These are phyloP conservation scores for Orbilia brochopaga DNA, from an alignment of 2,329 filamentous ascomycete genomes.

Conservation along the genomic window DNA sequence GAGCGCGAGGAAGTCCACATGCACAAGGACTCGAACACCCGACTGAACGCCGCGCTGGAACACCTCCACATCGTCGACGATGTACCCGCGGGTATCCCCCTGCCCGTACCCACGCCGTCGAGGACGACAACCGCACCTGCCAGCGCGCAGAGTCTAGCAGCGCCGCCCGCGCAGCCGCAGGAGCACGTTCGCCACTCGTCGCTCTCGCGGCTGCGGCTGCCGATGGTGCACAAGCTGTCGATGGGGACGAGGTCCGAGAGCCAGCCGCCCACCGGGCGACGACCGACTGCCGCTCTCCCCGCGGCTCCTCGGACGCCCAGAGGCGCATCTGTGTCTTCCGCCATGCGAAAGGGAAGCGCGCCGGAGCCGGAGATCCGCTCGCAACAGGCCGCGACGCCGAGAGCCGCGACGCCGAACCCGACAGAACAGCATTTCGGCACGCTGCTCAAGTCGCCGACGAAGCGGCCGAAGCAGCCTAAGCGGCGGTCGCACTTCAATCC, in stretches of 20 bases:
- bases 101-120: conserved; percentile 3
- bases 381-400: neutral
- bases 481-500: conserved; percentile 43
- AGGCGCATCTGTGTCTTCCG: neutral
- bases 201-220: conserved; percentile 2
- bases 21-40: conserved; percentile 36
- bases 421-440: conserved; percentile 35
- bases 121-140: conserved; percentile 4
- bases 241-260: conserved; percentile 29
- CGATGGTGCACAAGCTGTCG: conserved; percentile 22
- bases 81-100: neutral
- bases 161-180: neutral
- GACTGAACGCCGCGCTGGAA: conserved; percentile 36
- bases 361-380: conserved; percentile 4
- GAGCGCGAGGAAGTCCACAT: conserved; percentile 30
- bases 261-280: conserved; percentile 26
- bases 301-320: neutral
- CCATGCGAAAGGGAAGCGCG: conserved; percentile 27
- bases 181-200: neutral
- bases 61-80: conserved; percentile 37
- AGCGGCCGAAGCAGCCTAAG: conserved; percentile 20
- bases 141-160: no score
- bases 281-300: conserved; percentile 22
- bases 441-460: conserved; percentile 45
- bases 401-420: conserved; percentile 10